Evolutionary conservation across 495 filamentous ascomycete species (phyloP), one percentile per base, ranked within the genome.

Genomic region (Tetracladium marchalianum): DNA sequence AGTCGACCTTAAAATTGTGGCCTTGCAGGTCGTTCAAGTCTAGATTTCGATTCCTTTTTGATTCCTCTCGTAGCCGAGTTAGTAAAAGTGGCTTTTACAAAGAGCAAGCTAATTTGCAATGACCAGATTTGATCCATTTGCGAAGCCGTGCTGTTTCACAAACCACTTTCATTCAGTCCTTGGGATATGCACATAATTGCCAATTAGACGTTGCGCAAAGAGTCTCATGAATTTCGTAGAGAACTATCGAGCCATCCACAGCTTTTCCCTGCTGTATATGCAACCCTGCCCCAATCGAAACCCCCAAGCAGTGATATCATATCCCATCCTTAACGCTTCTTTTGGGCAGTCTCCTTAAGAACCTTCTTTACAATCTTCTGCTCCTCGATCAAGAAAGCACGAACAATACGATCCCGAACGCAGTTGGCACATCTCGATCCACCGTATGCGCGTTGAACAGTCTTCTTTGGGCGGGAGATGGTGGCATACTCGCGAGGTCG

Each of bases 351-450:
- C 75, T 95, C 88, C 81, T 93, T 90, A 68, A 94, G 80, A 60
- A 97, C 92, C 85, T 97, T 97, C 87, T 99, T 97, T 71, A 99
- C 93, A 59, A 99, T 96, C 87, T 97, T 97, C 77, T 99, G 92
- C 80, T 99, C 92, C 78, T 97, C 92, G 57, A 97, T 96, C 73
- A 97, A 73, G 82, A 96, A 97, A 38, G 92, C 93, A 53, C 93
- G 85, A 46, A 95, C 85, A 55, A 99, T 80, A 56, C 92, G 78
- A 77, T 99, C 93, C 73, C 90, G 90, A 60, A 97, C 92, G 69
- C 92, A 99, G 76, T 90, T 94, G 58, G 86, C 86, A 77, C 92
- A 99, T 72, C 92, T 82, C 53, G 88, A 95, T 65, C 92, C 93
- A 68, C 92, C 92, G 66, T 98, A 98, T 56, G 92, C 88, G 60